phyloP scores from a whole-genome alignment of 345 rosid species.

The Moricandia moricandioides region DNA sequence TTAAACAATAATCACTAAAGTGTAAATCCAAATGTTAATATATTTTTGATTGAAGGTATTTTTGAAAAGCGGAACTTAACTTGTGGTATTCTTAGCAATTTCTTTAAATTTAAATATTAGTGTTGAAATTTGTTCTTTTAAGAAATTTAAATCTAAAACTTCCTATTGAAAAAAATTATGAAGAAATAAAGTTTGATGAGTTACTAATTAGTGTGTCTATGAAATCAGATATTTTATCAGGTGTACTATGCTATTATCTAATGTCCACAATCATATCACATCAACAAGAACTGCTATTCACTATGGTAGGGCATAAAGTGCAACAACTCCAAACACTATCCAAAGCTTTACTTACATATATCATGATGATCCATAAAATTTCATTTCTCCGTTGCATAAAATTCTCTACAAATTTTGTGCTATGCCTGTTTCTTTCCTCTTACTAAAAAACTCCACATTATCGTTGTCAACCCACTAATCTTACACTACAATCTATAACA shows the following conservation, averaged over 20 bases:
- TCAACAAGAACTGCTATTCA: slow-evolving; percentile 1
- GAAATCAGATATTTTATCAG: too few relatives aligned
- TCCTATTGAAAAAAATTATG: neutral
- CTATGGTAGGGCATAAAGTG: slow-evolving; percentile 31
- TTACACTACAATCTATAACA: neutral
- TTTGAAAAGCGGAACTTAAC: too few relatives aligned
- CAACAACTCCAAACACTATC: slow-evolving; percentile 35
- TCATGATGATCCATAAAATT: neutral
- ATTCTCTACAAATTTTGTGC: neutral
- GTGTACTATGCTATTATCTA: slow-evolving; percentile 21
- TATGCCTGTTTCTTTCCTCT: neutral
- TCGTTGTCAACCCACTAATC: slow-evolving; percentile 4
- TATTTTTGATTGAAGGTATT: too few relatives aligned
- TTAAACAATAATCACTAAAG: too few relatives aligned
- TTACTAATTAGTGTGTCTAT: neutral
- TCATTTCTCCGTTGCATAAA: neutral
- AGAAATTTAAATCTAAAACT: neutral
- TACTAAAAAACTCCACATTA: neutral
- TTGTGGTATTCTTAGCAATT: too few relatives aligned
- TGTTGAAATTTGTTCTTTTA: too few relatives aligned
- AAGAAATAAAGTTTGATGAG: neutral
- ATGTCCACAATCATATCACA: slow-evolving; percentile 31
- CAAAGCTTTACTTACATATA: slow-evolving; percentile 21
- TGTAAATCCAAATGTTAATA: too few relatives aligned
- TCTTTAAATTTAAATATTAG: too few relatives aligned